phyloP scores from a whole-genome alignment of 176 grass and related monocot genomes.

The Carex cristatella region DNA sequence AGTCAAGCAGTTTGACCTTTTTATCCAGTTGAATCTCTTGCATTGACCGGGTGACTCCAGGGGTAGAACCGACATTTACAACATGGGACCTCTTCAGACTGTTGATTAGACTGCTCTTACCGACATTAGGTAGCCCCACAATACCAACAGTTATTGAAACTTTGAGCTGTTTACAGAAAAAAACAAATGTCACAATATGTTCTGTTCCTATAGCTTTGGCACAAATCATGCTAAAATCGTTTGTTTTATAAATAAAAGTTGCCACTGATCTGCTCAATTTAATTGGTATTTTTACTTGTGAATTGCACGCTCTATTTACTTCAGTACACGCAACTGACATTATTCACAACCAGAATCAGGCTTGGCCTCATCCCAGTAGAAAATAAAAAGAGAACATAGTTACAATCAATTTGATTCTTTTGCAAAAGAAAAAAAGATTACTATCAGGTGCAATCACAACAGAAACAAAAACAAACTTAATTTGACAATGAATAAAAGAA shows the following conservation, averaged over 20 bases:
- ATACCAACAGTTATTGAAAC: constrained; percentile 90
- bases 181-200: not conserved
- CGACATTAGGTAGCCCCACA: constrained; percentile 96
- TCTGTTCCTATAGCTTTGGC: not conserved
- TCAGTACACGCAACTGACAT: not conserved
- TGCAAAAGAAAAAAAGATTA: not conserved
- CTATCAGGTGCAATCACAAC: not conserved
- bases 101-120: constrained; percentile 96
- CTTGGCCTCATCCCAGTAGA: not conserved
- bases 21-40: constrained; percentile 94
- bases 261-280: not conserved
- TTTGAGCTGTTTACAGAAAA: constrained; percentile 56
- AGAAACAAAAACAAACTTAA: not conserved
- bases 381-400: not conserved
- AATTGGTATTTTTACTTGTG: not conserved
- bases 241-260: not conserved
- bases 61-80: constrained; percentile 86
- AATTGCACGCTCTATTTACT: not conserved
- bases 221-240: too few relatives aligned
- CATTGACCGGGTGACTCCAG: constrained; percentile 89
- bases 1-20: constrained; percentile 93
- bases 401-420: not conserved
- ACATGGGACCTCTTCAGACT: constrained; percentile 90
- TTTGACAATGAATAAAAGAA: not conserved
- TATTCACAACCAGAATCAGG: not conserved